Conservation (phyloP, 345 rosid species). For the Eucalyptus cloeziana region DNA sequence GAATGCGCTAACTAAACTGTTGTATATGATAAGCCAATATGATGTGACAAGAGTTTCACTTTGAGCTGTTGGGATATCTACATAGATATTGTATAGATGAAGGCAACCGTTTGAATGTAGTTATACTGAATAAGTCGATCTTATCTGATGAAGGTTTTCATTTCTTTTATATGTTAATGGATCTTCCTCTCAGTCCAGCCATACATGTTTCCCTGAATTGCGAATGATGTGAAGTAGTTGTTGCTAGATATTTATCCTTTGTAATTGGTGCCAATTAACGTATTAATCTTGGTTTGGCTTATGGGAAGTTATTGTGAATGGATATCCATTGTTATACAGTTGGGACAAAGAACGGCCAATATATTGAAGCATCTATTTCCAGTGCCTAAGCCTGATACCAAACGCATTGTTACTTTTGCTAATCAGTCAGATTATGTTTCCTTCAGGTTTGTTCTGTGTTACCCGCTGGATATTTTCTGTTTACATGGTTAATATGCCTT, state of each 20-base stretch:
- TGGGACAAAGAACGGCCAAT: constrained; percentile 69
- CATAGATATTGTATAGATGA: neutral
- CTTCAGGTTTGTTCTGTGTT: constrained; percentile 56
- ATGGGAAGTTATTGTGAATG: neutral
- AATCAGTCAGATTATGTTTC: constrained; percentile 73
- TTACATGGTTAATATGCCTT: neutral
- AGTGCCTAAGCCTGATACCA: constrained; percentile 68
- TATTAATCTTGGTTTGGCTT: neutral
- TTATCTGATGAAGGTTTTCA: neutral
- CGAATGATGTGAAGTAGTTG: neutral
- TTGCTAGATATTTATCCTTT: neutral
- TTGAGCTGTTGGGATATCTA: neutral
- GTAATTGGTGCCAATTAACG: neutral
- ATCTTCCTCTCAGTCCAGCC: neutral
- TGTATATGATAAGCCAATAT: neutral
- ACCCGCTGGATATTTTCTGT: neutral
- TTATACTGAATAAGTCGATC: neutral
- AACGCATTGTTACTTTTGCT: constrained; percentile 75
- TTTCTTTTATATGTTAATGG: neutral
- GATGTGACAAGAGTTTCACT: neutral
- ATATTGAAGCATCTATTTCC: constrained; percentile 90
- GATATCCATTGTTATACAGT: constrained; percentile 15
- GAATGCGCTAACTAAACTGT: neutral
- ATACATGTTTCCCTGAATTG: neutral
- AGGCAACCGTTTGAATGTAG: neutral